Evolutionary conservation across 23 red algal species (phyloP), one percentile per base, ranked within the genome.

Genomic region (Agarophyton chilense): DNA sequence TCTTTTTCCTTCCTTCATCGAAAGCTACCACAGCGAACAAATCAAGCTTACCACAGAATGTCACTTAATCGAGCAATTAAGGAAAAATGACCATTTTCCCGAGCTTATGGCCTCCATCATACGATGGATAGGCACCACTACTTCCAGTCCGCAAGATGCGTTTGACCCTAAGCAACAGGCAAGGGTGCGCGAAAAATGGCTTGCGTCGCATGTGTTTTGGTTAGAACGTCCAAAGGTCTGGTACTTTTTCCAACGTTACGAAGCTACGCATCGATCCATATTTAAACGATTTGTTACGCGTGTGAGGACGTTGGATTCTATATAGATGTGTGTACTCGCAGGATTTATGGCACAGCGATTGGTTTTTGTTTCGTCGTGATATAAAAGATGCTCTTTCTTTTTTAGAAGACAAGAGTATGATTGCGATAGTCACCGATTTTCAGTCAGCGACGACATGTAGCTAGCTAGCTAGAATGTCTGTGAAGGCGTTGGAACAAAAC

Each of bases 21-120:
- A 86, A 31, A 71, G 82, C 26, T 86, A 86, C 45, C 64, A 86
- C 65, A 64, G 82, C 2, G 62, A 72, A 24, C 40, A 86, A 35
- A 29, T 86, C 3, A 70, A 71, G 34, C 46, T 66, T 1, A 39
- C 24, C 17, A 56, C 65, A 3, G 82, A 86, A 10, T 44, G 82
- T 19, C 42, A 47, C 6, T 26, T 86, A 19, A 71, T 86, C 19
- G 65, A 71, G 17, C 60, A 67, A 34, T 41, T 86, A 8, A 38
- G 82, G 25, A 53, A 53, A 12, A 72, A 41, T 9, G 38, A 35
- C 6, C 65, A 86, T 36, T 86, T 86, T 42, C 38, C 82, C 29
- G 82, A 86, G 64, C 49, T 86, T 4, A 55, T 86, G 28, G 64
- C 65, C 4, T 63, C 60, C 46, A 52, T 86, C n/a, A 56, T 71